Base-by-base conservation (phyloP, 1,284 basidiomycete species). In the Ceratobasidium sp. region DNA sequence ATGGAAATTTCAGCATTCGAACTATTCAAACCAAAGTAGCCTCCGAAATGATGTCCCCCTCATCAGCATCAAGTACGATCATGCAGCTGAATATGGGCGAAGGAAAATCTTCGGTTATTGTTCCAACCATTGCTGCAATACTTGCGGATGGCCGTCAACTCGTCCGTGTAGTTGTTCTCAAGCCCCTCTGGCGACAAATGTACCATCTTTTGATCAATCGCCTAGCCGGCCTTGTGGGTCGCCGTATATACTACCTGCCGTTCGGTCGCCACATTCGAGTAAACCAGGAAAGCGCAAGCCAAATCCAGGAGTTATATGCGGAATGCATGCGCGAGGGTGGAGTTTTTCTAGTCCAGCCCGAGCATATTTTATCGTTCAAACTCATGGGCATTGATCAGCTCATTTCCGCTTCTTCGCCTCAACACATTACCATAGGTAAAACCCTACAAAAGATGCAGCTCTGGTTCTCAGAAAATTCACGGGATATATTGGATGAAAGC, bases 71-170 rank as follows among this genome's bases (percentile, higher is more conserved):
- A 5, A 90, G 85, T 66, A 84, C 84, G 0, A 79, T 84, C 3
- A 82, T 88, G 37, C 88, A 90, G 74, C 84, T 90, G n/a, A 89
- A 89, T 58, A 89, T 90, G 89, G 88, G 88, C 0, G 88, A 89
- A 78, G 89, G 89, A 4, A 89, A 89, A 78, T 86, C 88, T 1
- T 87, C 87, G 0, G 88, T 80, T 3, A 89, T 89, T 35, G 83
- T 86, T 0, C 88, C 88, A 0, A 81, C 89, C 20, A 82, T 84
- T 26, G 82, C 84, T 0, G 80, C 83, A 0, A 76, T 83, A 31
- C 81, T 89, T 2, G 86, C 89, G 0, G 81, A 88, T 78, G 83
- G 86, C 0, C 49, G 81, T 3, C 85, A 82, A 17, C 82, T 89
- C 2, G 85, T 86, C 3, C 84, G 88, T 10, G 84, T 89, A 8